Evolutionary conservation across 176 grass and related monocot genomes (phyloP), one percentile per base, ranked within the genome.

Genomic region (Coix lacrymajobi): DNA sequence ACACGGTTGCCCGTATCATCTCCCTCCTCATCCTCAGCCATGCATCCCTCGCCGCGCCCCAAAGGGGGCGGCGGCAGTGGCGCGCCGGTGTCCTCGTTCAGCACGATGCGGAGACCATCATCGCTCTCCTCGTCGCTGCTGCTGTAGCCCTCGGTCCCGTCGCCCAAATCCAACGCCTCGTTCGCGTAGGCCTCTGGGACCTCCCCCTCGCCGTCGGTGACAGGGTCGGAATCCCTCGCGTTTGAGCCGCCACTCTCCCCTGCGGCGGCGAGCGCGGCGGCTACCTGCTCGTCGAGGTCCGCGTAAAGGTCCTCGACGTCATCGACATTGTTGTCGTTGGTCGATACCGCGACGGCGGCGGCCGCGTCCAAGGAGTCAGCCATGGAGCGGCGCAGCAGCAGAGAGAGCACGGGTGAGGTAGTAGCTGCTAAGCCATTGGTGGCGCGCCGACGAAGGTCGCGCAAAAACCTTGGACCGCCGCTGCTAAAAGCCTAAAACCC

Each of bases 261-360:
- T 0, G 71, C 60, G 25, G 76, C 36, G 16, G 90, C 88, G 7
- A 91, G 82, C 14, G 80, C 84, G 1, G 69, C 91, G 17, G 73
- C 81, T 20, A 93, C 86, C 52, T 87, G 88, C 70, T 91, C 87
- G 15, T 88, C 91, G 87, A 97, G 91, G 72, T 88, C 94, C 12
- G 78, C 94, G 52, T 97, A 97, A 51, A 97, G 94, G 33, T 91
- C 84, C 19, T 80, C 94, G 70, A 87, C 80, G 67, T 93, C 94
- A 2, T 83, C 94, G 4, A 63, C 76, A 2, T 84, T 31, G 46
- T 79, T 62, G 46, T 45, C 71, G 29, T 17, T 20, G 36, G 84
- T 25, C 34, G 62, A 28, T 71, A 54, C 65, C 22, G 41, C 45
- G 56, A 75, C 11, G 60, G 77, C 41, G 75, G 73, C 19, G 25